Base-by-base conservation (phyloP, 139 green algal genomes). In the Coelastrella sp. region DNA sequence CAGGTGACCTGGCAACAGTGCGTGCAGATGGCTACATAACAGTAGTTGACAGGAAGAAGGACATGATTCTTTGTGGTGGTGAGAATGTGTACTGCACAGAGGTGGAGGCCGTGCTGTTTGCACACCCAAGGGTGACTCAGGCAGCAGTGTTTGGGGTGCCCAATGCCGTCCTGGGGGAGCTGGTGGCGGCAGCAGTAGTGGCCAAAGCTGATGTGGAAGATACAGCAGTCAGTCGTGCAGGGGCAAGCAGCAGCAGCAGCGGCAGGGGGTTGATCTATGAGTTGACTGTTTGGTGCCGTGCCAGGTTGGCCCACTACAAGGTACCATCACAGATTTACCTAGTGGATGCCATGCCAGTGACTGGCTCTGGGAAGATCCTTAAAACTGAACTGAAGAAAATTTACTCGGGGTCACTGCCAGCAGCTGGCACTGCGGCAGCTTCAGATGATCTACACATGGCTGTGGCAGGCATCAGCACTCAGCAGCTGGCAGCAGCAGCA, bases 31-130 rank as follows among this genome's bases (percentile, higher is more conserved):
- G 95, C 59, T 99, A 98, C 93, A 90, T 99, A 27, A 86, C n/a
- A 5, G 95, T 99, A 8, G 95, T 98, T 22, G 97, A 99, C 85
- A 84, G 97, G 11, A 96, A 94, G 87, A 99, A 99, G 90, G 97
- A 99, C 93, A 99, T 99, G 97, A 91, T 87, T 20, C 61, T 91
- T 49, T 91, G 80, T n/a, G 80, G 87, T 8, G 85, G 85, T 19
- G 85, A 90, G 91, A 99, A 99, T 76, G 97, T 99, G 35, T 99
- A 99, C 93, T 96, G 93, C 85, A 94, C 91, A 12, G 97, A 98
- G 89, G 97, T 99, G 68, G 97, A 99, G 87, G 92, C 94, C n/a
- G 96, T 96, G 14, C 93, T 99, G 60, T 80, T 94, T 49, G 84
- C 66, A 11, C 96, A 98, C 87, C 93, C 94, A 0, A 72, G 81